Conservation (phyloP, 306 rosid species). For the Cicer chorassanicum region DNA sequence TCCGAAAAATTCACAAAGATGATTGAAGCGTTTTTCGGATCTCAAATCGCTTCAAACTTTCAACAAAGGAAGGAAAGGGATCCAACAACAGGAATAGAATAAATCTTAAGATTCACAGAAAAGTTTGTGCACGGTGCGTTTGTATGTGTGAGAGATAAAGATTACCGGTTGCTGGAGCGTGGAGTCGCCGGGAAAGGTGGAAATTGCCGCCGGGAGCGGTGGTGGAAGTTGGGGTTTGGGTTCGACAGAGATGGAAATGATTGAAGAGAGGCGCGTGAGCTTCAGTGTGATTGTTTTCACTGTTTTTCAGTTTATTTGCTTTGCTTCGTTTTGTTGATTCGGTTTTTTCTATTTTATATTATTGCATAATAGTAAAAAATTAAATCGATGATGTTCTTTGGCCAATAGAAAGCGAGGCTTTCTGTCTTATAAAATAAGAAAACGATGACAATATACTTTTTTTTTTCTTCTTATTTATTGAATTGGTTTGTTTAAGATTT, state of each 20-base stretch:
- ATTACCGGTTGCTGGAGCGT: constrained; percentile 30
- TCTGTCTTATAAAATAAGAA: background rate
- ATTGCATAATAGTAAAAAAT: background rate
- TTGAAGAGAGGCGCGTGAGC: constrained; percentile 18
- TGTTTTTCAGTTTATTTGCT: constrained; percentile 32
- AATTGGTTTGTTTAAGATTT: too few relatives aligned
- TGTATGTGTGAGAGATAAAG: constrained; percentile 3
- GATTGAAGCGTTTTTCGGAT: constrained; percentile 20
- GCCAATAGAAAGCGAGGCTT: constrained; percentile 24
- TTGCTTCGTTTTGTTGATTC: background rate
- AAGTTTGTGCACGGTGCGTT: background rate
- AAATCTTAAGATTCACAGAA: constrained; percentile 5
- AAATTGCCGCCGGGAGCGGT: constrained; percentile 2
- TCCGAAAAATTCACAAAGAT: background rate
- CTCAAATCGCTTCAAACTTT: constrained; percentile 24
- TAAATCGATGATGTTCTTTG: constrained; percentile 18
- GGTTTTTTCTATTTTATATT: background rate
- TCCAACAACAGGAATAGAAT: constrained; percentile 14
- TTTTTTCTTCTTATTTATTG: too few relatives aligned
- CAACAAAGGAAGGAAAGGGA: constrained; percentile 2
- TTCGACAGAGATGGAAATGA: background rate
- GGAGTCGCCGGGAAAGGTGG: background rate
- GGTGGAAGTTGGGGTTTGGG: background rate
- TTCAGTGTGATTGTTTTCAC: constrained; percentile 33
- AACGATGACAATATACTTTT: background rate